Base-by-base conservation (phyloP, 352 stramenopile species). In the Globisporangium solare region DNA sequence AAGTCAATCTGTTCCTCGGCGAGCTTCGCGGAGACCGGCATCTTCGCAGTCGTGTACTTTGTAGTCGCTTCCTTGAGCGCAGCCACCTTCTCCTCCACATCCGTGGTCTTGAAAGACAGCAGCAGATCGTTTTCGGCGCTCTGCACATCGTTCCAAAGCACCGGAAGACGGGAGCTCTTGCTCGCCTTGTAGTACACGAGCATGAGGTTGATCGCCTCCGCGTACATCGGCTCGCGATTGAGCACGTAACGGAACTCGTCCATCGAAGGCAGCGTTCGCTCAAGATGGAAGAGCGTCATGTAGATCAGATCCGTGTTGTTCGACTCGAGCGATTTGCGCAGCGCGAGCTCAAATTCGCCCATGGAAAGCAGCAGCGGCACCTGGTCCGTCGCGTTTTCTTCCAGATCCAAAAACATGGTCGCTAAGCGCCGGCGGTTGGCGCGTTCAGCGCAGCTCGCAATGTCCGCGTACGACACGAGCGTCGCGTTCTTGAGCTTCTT, bases 251-350 rank as follows among this genome's bases (percentile, higher is more conserved):
- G 73, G 61, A 93, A 87, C 65, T 93, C 79, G 45, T 93, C 83
- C 76, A 87, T 87, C 3, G 76, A 84, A 32, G 83, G 83, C 48
- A 93, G 64, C 7, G 80, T 88, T 20, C 83, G 79, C 54, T 93
- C 83, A 48, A 96, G 51, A 57, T 95, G 83, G 66, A 96, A 92
- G 7, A 97, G 68, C 41, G 84, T 86, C 73, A 94, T 91, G 60
- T 94, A 96, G 22, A 96, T 76, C 31, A 97, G 70, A 51, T 97
- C 88, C 8, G 81, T 89, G 55, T 96, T 90, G 66, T 91, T 94
- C 17, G 84, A 94, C 56, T 89, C 79, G 42, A 97, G 72, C 35
- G 89, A 86, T 60, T 96, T 96, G 60, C 83, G 79, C 60, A 97
- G 68, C 27, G 88, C 89, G 32, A 96, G 72, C 57, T 96, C 88